These are phyloP conservation scores for Apophysomyces ossiformis DNA, from an alignment of 371 early-diverging fungal genomes.

Conservation along the genomic window DNA sequence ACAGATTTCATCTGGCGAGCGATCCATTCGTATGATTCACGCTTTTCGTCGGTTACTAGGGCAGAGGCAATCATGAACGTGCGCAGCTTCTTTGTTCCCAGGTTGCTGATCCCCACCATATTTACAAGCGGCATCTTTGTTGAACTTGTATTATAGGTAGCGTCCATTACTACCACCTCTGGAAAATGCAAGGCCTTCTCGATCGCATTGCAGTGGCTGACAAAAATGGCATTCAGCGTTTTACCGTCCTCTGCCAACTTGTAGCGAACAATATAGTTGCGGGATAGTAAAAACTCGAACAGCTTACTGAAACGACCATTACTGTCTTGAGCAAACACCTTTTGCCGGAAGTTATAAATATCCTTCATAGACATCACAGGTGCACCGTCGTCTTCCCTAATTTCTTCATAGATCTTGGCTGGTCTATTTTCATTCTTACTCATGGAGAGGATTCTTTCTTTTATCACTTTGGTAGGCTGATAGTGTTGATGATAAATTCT, in stretches of 20 bases:
- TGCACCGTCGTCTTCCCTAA: neutral
- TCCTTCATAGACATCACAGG: neutral
- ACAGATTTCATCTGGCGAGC: neutral
- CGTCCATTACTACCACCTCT: conserved; percentile 34
- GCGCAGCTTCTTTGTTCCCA: neutral
- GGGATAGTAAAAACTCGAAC: neutral
- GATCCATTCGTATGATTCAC: conserved; percentile 5
- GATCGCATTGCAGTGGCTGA: neutral
- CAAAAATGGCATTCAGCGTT: neutral
- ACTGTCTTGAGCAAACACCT: neutral
- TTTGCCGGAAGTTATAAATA: neutral
- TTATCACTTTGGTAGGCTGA: neutral
- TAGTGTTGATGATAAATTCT: neutral
- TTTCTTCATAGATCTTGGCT: conserved; percentile 1
- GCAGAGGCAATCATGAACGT: conserved; percentile 2
- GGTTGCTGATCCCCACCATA: conserved; percentile 13
- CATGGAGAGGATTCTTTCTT: neutral
- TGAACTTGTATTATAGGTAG: conserved; percentile 44
- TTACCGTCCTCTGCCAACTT: neutral
- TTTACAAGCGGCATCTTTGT: conserved; percentile 58
- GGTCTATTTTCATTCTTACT: neutral
- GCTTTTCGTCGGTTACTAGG: neutral
- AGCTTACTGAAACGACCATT: neutral
- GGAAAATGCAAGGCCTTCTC: neutral
- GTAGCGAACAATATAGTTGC: neutral